These are phyloP conservation scores for Veloporphyrellus conicus DNA, from an alignment of 1,284 basidiomycete species.

Conservation along the genomic window DNA sequence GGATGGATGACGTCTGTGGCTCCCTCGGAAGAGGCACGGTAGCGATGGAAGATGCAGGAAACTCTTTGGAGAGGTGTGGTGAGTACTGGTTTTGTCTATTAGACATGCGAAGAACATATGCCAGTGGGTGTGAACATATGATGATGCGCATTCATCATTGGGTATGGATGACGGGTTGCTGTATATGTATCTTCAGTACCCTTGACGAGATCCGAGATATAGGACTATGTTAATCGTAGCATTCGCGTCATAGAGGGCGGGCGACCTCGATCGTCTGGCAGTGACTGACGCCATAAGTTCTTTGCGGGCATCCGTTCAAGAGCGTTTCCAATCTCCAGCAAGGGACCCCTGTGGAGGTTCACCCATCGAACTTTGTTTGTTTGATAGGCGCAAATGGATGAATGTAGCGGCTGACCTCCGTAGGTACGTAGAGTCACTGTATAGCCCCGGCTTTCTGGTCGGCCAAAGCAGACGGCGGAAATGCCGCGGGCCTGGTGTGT, in stretches of 20 bases:
- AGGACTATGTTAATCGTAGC: slow-evolving; percentile 10
- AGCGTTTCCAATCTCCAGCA: neutral
- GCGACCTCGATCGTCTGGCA: slow-evolving; percentile 11
- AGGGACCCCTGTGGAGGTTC: slow-evolving; percentile 2
- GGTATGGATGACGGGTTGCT: neutral
- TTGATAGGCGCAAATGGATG: neutral
- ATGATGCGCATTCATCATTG: neutral
- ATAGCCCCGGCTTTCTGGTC: neutral
- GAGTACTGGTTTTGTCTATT: neutral
- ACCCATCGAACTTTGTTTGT: neutral
- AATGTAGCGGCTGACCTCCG: neutral
- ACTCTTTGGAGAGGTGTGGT: slow-evolving; percentile 2
- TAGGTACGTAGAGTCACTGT: neutral
- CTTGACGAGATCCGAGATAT: slow-evolving; percentile 12
- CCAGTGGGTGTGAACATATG: slow-evolving; percentile 4
- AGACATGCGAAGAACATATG: slow-evolving; percentile 22
- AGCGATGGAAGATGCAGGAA: slow-evolving; percentile 8
- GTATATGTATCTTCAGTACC: neutral
- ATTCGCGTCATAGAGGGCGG: slow-evolving; percentile 6
- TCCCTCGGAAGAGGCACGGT: neutral
- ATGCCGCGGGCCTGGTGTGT: neutral
- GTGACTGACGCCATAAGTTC: slow-evolving; percentile 11
- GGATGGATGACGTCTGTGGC: slow-evolving; percentile 17
- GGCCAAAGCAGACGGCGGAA: neutral
- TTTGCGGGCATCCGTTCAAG: slow-evolving; percentile 4